phyloP scores from a whole-genome alignment of 768 basidiomycete genomes.

The Boletellus emodensis region DNA sequence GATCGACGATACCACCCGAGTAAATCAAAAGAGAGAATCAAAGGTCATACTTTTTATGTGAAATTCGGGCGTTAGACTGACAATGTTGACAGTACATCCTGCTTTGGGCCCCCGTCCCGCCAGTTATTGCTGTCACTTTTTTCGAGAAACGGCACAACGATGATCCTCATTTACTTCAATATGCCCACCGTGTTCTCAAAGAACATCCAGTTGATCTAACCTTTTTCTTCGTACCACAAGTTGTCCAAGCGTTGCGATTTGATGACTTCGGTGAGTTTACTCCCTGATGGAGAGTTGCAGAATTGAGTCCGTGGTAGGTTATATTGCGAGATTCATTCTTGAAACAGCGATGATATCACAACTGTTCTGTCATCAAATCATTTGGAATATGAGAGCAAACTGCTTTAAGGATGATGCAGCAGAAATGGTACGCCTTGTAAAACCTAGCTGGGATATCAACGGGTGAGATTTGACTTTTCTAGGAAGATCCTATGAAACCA shows the following conservation, averaged over 20 bases:
- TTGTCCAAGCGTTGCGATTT: slow-evolving; percentile 91
- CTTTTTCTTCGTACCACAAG: slow-evolving; percentile 99
- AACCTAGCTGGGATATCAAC: background rate
- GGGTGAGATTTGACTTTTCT: slow-evolving; percentile 6
- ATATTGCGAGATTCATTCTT: slow-evolving; percentile 92
- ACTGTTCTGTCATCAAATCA: slow-evolving; percentile 97
- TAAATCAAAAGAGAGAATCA: slow-evolving; percentile 57
- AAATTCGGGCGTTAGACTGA: background rate
- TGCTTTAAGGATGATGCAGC: slow-evolving; percentile 89
- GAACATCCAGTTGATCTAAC: slow-evolving; percentile 93
- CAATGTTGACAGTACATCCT: slow-evolving; percentile 64
- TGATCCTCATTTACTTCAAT: slow-evolving; percentile 87
- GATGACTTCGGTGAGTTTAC: slow-evolving; percentile 71
- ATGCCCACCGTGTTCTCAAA: slow-evolving; percentile 91
- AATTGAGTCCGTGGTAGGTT: slow-evolving; percentile 48
- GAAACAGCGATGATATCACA: slow-evolving; percentile 98
- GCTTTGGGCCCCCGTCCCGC: slow-evolving; percentile 86
- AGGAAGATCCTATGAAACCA: slow-evolving; percentile 97
- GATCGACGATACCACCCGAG: slow-evolving; percentile 67
- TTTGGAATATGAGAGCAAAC: slow-evolving; percentile 99
- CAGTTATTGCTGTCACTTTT: slow-evolving; percentile 73
- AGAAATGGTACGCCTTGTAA: slow-evolving; percentile 57
- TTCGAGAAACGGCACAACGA: slow-evolving; percentile 83
- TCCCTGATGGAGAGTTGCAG: background rate
- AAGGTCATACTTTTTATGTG: slow-evolving; percentile 48